A percentile compares a stretch with the other conserved stretches of the same genome.
phyloP scores from a whole-genome alignment of 345 rosid species.

The Laguncularia racemosa region DNA sequence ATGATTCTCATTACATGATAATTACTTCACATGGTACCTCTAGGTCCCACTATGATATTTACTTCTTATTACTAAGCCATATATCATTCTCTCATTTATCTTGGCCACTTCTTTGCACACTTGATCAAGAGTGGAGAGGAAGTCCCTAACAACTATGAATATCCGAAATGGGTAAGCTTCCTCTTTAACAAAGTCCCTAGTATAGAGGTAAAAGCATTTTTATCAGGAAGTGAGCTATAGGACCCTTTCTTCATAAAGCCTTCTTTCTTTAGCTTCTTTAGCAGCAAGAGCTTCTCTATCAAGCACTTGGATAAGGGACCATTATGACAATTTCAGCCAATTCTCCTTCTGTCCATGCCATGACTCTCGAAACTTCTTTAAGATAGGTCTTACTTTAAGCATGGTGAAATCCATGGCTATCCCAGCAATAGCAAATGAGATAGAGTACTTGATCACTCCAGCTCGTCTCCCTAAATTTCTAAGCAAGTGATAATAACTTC shows the following conservation, averaged over 20 bases:
- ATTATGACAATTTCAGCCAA: constrained; percentile 58
- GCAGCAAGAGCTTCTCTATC: constrained; percentile 72
- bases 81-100: constrained; percentile 81
- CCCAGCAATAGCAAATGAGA: constrained; percentile 56
- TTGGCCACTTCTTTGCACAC: constrained; percentile 88
- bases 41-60: too few species aligned
- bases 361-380: constrained; percentile 24
- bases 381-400: constrained; percentile 35
- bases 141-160: constrained; percentile 84
- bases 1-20: too few species aligned
- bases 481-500: background rate
- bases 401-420: constrained; percentile 48
- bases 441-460: constrained; percentile 71
- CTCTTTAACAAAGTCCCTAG: constrained; percentile 81
- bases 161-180: constrained; percentile 90
- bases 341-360: constrained; percentile 17
- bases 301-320: constrained; percentile 79
- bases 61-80: too few species aligned
- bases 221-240: too few species aligned
- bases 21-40: too few species aligned
- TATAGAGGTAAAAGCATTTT: too few species aligned
- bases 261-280: constrained; percentile 62
- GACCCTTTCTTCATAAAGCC: constrained; percentile 30
- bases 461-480: too few species aligned
- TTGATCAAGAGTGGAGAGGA: constrained; percentile 58